phyloP scores from a whole-genome alignment of 2,329 filamentous ascomycete genomes.

The Microdochium paspali region DNA sequence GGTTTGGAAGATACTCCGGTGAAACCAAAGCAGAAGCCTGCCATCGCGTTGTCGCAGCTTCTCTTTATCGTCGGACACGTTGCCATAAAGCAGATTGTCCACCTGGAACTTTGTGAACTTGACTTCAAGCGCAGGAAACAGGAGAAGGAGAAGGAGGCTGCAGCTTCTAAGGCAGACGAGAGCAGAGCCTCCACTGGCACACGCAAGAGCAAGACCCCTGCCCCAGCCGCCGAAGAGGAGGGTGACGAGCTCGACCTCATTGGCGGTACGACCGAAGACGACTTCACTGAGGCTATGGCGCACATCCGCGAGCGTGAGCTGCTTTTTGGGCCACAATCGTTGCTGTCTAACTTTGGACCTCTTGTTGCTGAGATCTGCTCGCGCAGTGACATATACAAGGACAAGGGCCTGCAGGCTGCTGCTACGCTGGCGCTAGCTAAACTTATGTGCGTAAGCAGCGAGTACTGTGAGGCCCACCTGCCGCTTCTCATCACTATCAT shows the following conservation, averaged over 20 bases:
- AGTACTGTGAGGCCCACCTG: conserved; percentile 92
- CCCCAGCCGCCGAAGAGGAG: conserved; percentile 47
- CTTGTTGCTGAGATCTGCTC: conserved; percentile 89
- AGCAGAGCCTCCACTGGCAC: conserved; percentile 16
- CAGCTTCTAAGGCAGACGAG: conserved; percentile 29
- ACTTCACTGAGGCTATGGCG: conserved; percentile 80
- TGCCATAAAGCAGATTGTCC: conserved; percentile 97
- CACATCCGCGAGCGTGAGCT: conserved; percentile 80
- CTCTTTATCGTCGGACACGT: conserved; percentile 94
- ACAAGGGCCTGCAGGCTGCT: conserved; percentile 83
- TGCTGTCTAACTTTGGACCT: conserved; percentile 85
- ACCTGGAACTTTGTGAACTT: conserved; percentile 91
- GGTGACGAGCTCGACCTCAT: conserved; percentile 92
- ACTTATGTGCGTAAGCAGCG: conserved; percentile 94
- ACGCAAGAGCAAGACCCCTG: conserved; percentile 17
- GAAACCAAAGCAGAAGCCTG: conserved; percentile 54
- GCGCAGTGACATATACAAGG: conserved; percentile 86
- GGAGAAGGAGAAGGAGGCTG: conserved; percentile 64
- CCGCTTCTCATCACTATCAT: conserved; percentile 95
- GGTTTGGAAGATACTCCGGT: conserved; percentile 18
- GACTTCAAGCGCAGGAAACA: conserved; percentile 97
- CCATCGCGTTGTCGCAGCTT: conserved; percentile 76
- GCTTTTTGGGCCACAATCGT: conserved; percentile 66
- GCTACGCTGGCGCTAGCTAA: conserved; percentile 93
- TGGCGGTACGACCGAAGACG: conserved; percentile 89